Evolutionary conservation across 306 rosid genomes (phyloP).

Genomic region (Styphnolobium japonicum): DNA sequence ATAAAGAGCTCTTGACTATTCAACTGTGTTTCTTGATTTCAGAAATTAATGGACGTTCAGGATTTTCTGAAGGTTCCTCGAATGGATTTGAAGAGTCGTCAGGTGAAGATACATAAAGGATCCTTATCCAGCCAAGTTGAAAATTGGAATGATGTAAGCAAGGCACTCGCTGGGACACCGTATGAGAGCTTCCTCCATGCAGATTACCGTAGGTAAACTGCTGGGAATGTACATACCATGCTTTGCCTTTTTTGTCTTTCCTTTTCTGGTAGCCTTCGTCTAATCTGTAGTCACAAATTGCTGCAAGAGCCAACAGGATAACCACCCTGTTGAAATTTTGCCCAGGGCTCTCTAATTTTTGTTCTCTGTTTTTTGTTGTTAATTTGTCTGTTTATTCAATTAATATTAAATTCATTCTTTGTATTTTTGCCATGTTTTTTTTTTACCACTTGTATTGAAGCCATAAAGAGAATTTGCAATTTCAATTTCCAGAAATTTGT

Average conservation of each 20-base stretch:
- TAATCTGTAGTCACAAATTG: conserved; percentile 12
- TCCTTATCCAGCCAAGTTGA: conserved; percentile 58
- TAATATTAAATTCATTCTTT: conserved; percentile 71
- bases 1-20: not conserved
- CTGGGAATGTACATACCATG: conserved; percentile 46
- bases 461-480: conserved; percentile 29
- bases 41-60: conserved; percentile 78
- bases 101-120: conserved; percentile 94
- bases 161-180: conserved; percentile 61
- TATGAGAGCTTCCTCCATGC: conserved; percentile 59
- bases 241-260: conserved; percentile 12
- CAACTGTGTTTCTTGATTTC: conserved; percentile 29
- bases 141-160: conserved; percentile 66
- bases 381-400: conserved; percentile 18
- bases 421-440: not conserved
- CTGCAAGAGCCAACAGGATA: conserved; percentile 40
- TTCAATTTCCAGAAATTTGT: conserved; percentile 11
- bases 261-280: conserved; percentile 12
- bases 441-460: conserved; percentile 28
- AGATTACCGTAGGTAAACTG: conserved; percentile 50
- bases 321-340: conserved; percentile 53
- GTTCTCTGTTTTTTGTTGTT: conserved; percentile 14
- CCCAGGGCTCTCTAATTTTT: conserved; percentile 25
- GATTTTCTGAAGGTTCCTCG: conserved; percentile 82
- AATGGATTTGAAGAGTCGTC: conserved; percentile 72